phyloP scores from a whole-genome alignment of 2,329 filamentous ascomycete genomes.

The Torrubiella hemipterigena region DNA sequence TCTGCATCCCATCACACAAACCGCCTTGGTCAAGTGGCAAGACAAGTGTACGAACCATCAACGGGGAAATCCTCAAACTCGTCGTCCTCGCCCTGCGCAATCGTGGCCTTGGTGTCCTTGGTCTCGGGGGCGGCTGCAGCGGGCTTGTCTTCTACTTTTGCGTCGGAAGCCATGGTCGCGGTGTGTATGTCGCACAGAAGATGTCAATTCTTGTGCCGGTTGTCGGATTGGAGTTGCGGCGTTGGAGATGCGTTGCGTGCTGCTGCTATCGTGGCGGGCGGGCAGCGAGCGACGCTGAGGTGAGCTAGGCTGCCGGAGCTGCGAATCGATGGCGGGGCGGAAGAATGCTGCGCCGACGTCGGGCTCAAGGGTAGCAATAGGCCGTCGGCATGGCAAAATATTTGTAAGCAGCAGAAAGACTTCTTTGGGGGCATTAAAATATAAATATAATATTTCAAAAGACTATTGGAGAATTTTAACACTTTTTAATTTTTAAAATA shows the following conservation, averaged over 20 bases:
- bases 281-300: background rate
- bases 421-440: too few species aligned
- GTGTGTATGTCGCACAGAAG: slow-evolving; percentile 4
- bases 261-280: background rate
- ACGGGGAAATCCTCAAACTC: slow-evolving; percentile 99
- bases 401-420: too few species aligned
- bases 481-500: too few species aligned
- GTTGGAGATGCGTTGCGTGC: background rate
- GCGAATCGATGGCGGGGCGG: background rate
- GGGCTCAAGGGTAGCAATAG: too few species aligned
- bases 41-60: slow-evolving; percentile 52
- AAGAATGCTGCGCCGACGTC: background rate
- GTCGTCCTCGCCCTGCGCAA: slow-evolving; percentile 90
- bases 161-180: slow-evolving; percentile 17
- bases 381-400: too few species aligned
- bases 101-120: slow-evolving; percentile 39
- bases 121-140: slow-evolving; percentile 19
- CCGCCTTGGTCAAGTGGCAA: background rate
- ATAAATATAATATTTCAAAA: too few species aligned
- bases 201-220: background rate
- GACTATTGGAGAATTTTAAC: too few species aligned
- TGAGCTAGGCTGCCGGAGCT: background rate
- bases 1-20: background rate
- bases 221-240: background rate
- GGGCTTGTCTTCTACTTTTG: slow-evolving; percentile 20